Evolutionary conservation across 176 grass and related monocot species (phyloP).

Genomic region (Lolium perenne): DNA sequence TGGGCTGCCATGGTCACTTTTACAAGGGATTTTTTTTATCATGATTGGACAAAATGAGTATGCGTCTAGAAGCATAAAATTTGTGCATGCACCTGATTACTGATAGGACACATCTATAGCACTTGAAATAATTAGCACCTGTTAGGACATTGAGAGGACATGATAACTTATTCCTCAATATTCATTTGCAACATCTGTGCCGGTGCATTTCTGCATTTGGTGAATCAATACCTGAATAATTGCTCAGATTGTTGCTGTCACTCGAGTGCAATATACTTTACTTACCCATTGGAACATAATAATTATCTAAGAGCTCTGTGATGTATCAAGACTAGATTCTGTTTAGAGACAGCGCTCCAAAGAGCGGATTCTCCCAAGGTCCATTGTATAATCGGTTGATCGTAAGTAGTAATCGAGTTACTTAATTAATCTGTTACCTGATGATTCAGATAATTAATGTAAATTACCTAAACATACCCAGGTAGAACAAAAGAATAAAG

Average conservation of each 20-base stretch:
- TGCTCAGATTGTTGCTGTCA: constrained; percentile 13
- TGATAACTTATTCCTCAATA: constrained; percentile 14
- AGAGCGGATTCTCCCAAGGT: constrained; percentile 25
- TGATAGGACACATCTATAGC: constrained; percentile 36
- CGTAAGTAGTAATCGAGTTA: background rate
- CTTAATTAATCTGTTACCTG: background rate
- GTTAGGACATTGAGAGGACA: background rate
- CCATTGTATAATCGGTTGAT: constrained; percentile 26
- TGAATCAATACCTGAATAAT: constrained; percentile 23
- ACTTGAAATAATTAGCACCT: constrained; percentile 35
- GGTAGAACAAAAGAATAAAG: constrained; percentile 33
- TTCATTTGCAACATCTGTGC: background rate
- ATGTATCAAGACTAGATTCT: constrained; percentile 39
- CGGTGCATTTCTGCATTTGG: constrained; percentile 45
- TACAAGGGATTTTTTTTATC: constrained; percentile 24
- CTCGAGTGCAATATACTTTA: constrained; percentile 37
- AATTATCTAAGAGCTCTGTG: constrained; percentile 19
- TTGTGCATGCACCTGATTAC: constrained; percentile 34
- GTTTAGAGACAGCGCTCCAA: constrained; percentile 27
- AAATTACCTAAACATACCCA: constrained; percentile 17
- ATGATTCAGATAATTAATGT: constrained; percentile 29
- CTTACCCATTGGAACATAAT: background rate
- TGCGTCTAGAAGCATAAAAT: constrained; percentile 48
- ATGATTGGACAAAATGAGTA: constrained; percentile 42
- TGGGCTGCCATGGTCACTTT: constrained; percentile 30